Evolutionary conservation across 2,329 filamentous ascomycete genomes (phyloP).

Genomic region (Orbilia quercus): DNA sequence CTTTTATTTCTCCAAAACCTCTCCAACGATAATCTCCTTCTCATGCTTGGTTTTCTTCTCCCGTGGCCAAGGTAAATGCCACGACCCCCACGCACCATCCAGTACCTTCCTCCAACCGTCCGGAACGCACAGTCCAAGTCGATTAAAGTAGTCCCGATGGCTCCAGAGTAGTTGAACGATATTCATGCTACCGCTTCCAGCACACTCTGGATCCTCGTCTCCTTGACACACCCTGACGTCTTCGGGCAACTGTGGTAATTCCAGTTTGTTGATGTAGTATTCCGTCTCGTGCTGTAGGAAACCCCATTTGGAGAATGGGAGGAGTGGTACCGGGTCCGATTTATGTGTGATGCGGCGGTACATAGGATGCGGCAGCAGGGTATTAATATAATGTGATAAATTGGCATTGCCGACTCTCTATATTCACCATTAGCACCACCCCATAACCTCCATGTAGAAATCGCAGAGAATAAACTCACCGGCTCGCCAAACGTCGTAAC

Average conservation of each 20-base stretch:
- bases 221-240: conserved; percentile 76
- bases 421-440: conserved; percentile 69
- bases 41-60: neutral
- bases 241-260: conserved; percentile 73
- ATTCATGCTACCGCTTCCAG: conserved; percentile 74
- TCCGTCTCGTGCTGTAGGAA: conserved; percentile 87
- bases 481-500: conserved; percentile 96
- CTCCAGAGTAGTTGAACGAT: conserved; percentile 95
- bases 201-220: conserved; percentile 77
- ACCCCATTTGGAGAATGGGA: conserved; percentile 88
- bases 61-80: conserved; percentile 18
- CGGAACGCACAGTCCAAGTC: conserved; percentile 87
- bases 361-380: conserved; percentile 38
- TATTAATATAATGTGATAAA: conserved; percentile 70
- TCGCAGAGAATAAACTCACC: conserved; percentile 60
- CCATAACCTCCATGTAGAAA: conserved; percentile 70
- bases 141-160: conserved; percentile 96
- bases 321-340: conserved; percentile 86
- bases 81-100: conserved; percentile 38
- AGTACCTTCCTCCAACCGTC: conserved; percentile 61
- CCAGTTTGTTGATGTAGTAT: conserved; percentile 80
- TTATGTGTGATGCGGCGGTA: conserved; percentile 87
- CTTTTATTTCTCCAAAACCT: neutral
- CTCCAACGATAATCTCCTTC: neutral
- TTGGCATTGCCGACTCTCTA: conserved; percentile 70